Percentiles rank a stretch among this genome's conserved stretches.
Evolutionary conservation across 2,329 filamentous ascomycete genomes (phyloP).

Genomic region (Truncatella angustata): DNA sequence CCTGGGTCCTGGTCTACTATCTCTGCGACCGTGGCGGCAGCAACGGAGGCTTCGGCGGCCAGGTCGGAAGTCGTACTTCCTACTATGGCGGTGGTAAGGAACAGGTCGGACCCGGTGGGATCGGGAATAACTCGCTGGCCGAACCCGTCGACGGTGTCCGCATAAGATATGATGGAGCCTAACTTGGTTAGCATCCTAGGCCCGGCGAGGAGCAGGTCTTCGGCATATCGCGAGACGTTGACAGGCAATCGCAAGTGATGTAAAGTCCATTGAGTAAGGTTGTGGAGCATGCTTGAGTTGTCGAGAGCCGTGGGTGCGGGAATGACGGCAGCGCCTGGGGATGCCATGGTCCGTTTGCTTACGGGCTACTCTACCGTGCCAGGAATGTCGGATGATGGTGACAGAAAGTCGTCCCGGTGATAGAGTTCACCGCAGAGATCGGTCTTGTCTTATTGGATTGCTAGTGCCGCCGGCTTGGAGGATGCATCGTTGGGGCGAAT

Average conservation of each 20-base stretch:
- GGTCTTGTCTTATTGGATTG: background rate
- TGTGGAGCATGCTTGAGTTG: conserved; percentile 47
- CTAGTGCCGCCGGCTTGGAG: background rate
- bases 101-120: conserved; percentile 25
- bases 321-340: conserved; percentile 24
- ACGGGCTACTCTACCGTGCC: background rate
- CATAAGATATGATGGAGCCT: conserved; percentile 57
- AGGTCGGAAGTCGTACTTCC: conserved; percentile 39
- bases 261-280: conserved; percentile 53
- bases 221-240: conserved; percentile 58
- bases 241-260: conserved; percentile 42
- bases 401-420: background rate
- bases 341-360: conserved; percentile 23
- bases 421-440: background rate
- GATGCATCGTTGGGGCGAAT: background rate
- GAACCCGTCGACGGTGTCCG: conserved; percentile 60
- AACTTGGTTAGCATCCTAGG: conserved; percentile 66
- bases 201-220: conserved; percentile 67
- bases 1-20: conserved; percentile 40
- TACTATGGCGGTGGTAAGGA: conserved; percentile 50
- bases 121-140: conserved; percentile 47
- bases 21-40: conserved; percentile 38
- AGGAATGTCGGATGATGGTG: background rate
- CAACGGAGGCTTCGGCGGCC: conserved; percentile 33
- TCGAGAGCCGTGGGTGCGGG: conserved; percentile 33